phyloP scores from a whole-genome alignment of 2,329 filamentous ascomycete species.

The Aspergillus sp. region DNA sequence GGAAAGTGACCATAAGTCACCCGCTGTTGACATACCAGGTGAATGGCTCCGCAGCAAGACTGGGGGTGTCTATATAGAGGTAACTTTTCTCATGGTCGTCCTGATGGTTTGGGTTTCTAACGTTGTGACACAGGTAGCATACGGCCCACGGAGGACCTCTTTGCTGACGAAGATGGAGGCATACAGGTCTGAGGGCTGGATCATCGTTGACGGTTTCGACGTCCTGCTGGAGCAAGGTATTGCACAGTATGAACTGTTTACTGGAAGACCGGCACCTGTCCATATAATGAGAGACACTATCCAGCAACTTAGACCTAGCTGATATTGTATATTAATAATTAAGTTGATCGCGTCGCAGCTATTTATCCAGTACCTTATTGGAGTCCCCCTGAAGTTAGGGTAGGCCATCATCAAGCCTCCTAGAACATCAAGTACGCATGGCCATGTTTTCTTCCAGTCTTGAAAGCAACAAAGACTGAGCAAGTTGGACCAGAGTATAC shows the following conservation, averaged over 20 bases:
- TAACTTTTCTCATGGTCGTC: slow-evolving; percentile 5
- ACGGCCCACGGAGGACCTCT: slow-evolving; percentile 14
- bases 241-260: slow-evolving; percentile 26
- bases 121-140: slow-evolving; percentile 11
- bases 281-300: slow-evolving; percentile 18
- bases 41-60: slow-evolving; percentile 22
- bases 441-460: no score
- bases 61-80: slow-evolving; percentile 24
- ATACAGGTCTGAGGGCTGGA: slow-evolving; percentile 18
- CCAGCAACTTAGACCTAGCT: no score
- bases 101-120: background rate
- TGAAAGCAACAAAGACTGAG: no score
- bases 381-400: no score
- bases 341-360: no score
- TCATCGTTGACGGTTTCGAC: slow-evolving; percentile 21
- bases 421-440: no score
- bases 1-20: background rate
- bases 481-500: no score
- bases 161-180: slow-evolving; percentile 16
- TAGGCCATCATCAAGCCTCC: no score
- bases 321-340: no score
- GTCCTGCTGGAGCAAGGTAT: slow-evolving; percentile 24
- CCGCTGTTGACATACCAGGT: slow-evolving; percentile 8
- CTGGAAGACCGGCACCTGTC: slow-evolving; percentile 19
- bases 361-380: no score